phyloP scores from a whole-genome alignment of 2,329 filamentous ascomycete genomes.

The Geosmithia putterillii region DNA sequence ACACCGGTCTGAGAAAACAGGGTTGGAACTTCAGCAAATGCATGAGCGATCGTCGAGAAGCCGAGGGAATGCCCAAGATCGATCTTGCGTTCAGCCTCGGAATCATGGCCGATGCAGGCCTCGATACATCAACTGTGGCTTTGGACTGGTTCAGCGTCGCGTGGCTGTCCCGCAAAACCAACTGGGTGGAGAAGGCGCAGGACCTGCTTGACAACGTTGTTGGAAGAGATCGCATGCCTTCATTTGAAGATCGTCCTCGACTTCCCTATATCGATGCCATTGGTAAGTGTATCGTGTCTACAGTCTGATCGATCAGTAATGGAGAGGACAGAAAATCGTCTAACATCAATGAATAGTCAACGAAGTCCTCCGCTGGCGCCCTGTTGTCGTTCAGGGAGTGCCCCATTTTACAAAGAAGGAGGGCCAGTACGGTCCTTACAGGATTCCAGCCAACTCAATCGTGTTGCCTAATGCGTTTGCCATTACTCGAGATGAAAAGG shows the following conservation, averaged over 20 bases:
- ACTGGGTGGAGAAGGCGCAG: constrained; percentile 22
- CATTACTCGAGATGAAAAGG: constrained; percentile 20
- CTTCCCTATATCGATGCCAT: constrained; percentile 29
- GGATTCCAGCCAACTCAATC: constrained; percentile 28
- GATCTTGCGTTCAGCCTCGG: constrained; percentile 20
- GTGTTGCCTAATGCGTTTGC: constrained; percentile 29
- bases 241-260: constrained; percentile 21
- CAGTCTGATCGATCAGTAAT: too few species aligned
- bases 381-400: constrained; percentile 20
- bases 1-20: constrained; percentile 6
- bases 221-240: constrained; percentile 22
- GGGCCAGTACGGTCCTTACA: constrained; percentile 21
- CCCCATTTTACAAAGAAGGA: constrained; percentile 23
- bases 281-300: too few species aligned
- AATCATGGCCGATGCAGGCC: constrained; percentile 15
- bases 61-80: constrained; percentile 9
- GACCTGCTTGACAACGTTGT: constrained; percentile 26
- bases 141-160: constrained; percentile 18
- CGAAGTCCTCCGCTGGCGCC: constrained; percentile 32
- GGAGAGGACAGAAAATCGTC: background rate
- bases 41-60: constrained; percentile 8
- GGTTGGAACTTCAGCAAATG: constrained; percentile 19
- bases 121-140: constrained; percentile 16
- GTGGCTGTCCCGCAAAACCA: constrained; percentile 9
- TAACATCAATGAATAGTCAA: constrained; percentile 11